phyloP scores from a whole-genome alignment of 257 asterid species.

The Vinca minor region DNA sequence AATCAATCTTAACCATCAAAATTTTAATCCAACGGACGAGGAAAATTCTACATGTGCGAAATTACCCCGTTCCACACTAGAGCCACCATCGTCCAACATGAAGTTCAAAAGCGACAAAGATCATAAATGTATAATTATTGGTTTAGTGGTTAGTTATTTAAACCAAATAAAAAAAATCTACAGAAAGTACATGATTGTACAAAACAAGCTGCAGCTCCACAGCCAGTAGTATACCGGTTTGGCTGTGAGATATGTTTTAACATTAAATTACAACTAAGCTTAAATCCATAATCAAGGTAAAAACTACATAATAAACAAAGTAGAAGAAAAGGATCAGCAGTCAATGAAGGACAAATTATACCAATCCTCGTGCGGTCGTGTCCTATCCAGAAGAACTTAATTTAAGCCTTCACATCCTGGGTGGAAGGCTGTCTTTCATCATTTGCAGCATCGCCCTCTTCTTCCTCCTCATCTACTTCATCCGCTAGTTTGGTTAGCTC shows the following conservation, averaged over 20 bases:
- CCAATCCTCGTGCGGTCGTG: conserved; percentile 11
- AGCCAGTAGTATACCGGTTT: conserved; percentile 3
- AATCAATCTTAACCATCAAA: too few relatives aligned
- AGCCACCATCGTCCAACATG: too few relatives aligned
- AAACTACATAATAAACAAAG: conserved; percentile 15
- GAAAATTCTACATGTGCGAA: too few relatives aligned
- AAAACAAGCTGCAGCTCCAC: conserved; percentile 14
- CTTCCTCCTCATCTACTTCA: conserved; percentile 50
- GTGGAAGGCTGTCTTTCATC: conserved; percentile 28
- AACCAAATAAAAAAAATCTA: conserved; percentile 4
- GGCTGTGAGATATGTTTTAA: conserved; percentile 17
- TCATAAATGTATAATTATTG: not conserved
- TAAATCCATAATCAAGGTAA: conserved; percentile 2
- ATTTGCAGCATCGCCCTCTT: conserved; percentile 34
- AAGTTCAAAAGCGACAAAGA: not conserved
- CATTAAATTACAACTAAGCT: conserved; percentile 25
- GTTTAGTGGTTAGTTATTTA: not conserved
- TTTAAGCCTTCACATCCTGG: conserved; percentile 44
- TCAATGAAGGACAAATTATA: not conserved
- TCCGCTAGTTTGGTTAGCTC: conserved; percentile 82
- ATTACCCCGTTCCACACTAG: too few relatives aligned
- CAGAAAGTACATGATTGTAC: conserved; percentile 10
- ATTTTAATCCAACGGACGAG: too few relatives aligned
- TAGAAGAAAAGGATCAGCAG: not conserved
- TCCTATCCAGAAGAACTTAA: conserved; percentile 3